Conservation (phyloP, 2,329 filamentous ascomycete genomes). For the Alternaria hordeiaustralica region DNA sequence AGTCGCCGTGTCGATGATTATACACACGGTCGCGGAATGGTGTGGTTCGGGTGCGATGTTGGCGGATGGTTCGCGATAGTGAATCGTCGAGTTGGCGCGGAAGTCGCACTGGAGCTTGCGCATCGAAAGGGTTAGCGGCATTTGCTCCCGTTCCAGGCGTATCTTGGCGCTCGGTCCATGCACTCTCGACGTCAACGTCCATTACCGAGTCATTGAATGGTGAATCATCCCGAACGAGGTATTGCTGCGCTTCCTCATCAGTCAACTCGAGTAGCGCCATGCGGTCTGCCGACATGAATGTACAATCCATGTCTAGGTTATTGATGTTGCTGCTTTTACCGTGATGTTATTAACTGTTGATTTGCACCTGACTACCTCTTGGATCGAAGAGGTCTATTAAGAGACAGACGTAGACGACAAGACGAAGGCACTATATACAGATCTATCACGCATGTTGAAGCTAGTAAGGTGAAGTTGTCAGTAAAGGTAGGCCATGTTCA, state of each 20-base stretch:
- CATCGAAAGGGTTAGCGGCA: conserved; percentile 19
- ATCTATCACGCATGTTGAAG: rapidly evolving
- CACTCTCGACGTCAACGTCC: conserved; percentile 3
- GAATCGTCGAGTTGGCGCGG: conserved; percentile 21
- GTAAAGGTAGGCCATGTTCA: neutral
- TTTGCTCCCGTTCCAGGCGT: neutral
- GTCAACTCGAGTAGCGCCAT: neutral
- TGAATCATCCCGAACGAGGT: neutral
- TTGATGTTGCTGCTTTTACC: neutral
- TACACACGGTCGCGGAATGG: conserved; percentile 1
- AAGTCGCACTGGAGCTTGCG: conserved; percentile 19
- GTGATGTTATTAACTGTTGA: neutral
- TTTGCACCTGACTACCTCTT: neutral
- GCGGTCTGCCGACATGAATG: neutral
- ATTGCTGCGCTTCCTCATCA: neutral
- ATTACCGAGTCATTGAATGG: conserved; percentile 1
- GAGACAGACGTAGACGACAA: neutral
- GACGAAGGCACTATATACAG: too few relatives aligned
- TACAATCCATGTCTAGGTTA: neutral
- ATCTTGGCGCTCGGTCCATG: conserved; percentile 19
- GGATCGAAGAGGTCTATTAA: too few relatives aligned
- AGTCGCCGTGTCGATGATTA: conserved; percentile 4
- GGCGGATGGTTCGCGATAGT: conserved; percentile 15
- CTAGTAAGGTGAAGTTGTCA: neutral
- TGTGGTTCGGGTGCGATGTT: conserved; percentile 21